These are phyloP conservation scores for Penicillium maclennaniae DNA, from an alignment of 495 filamentous ascomycete genomes.

Conservation along the genomic window DNA sequence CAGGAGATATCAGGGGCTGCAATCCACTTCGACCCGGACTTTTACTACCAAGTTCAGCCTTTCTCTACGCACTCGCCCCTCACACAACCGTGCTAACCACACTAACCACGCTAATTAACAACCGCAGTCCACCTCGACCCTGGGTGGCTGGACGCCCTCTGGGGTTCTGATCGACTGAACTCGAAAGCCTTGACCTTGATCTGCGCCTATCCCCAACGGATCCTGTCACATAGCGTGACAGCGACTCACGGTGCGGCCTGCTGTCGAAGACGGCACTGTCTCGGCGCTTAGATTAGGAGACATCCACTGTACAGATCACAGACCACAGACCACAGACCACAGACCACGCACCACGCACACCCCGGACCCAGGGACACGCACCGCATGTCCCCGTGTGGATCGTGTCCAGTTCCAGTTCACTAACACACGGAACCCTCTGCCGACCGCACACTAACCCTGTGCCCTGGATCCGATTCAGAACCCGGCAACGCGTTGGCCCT, in stretches of 20 bases:
- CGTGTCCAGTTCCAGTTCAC: not conserved
- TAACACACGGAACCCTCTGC: slow-evolving; percentile 20
- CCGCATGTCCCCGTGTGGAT: slow-evolving; percentile 7
- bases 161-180: not conserved
- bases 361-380: slow-evolving; percentile 1
- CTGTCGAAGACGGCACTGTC: slow-evolving; percentile 20
- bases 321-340: not conserved
- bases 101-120: no score
- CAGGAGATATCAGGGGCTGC: not conserved
- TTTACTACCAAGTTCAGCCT: not conserved
- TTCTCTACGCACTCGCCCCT: not conserved
- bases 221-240: slow-evolving; percentile 5
- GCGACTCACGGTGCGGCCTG: slow-evolving; percentile 14
- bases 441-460: slow-evolving; percentile 10
- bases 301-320: not conserved
- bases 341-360: not conserved
- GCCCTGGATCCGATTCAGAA: not conserved
- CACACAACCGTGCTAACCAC: not conserved
- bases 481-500: not conserved
- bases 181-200: not conserved
- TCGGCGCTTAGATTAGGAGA: slow-evolving; percentile 12
- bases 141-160: not conserved
- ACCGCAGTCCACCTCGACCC: not conserved
- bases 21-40: not conserved
- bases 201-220: not conserved